Percentiles rank a stretch among this genome's conserved stretches.
Conservation (phyloP, 768 basidiomycete genomes). For the Serpula lacrymans region DNA sequence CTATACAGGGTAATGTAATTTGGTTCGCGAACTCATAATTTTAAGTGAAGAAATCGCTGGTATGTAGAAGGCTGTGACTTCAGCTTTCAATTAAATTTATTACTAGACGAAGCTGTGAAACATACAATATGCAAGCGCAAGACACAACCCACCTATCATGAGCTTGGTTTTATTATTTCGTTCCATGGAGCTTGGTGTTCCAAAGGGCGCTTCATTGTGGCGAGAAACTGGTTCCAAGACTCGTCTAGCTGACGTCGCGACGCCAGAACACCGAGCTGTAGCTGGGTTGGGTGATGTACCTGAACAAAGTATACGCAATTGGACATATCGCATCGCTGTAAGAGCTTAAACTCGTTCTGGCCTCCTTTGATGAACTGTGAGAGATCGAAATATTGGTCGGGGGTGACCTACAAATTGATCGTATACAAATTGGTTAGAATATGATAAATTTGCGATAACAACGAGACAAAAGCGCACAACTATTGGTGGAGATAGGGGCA, state of each 20-base stretch:
- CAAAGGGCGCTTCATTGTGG: neutral
- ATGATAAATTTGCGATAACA: conserved; percentile 27
- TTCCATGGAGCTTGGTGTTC: no score
- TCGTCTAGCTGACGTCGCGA: conserved; percentile 19
- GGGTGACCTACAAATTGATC: conserved; percentile 34
- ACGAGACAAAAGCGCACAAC: conserved; percentile 33
- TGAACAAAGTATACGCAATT: conserved; percentile 44
- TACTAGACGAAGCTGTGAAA: no score
- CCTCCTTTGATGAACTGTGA: conserved; percentile 42
- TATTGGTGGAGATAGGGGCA: conserved; percentile 28
- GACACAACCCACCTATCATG: no score
- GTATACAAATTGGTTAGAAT: conserved; percentile 40
- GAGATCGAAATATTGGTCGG: conserved; percentile 50
- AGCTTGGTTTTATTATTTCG: no score
- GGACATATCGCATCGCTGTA: conserved; percentile 41
- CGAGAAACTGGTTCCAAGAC: neutral
- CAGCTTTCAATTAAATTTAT: no score
- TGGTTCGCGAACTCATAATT: no score
- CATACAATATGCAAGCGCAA: no score
- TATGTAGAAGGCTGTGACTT: no score
- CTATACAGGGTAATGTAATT: no score
- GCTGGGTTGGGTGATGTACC: conserved; percentile 45
- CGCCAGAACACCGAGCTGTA: conserved; percentile 35
- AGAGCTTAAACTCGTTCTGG: conserved; percentile 40
- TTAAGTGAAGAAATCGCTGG: no score